Percentiles rank a stretch among this genome's conserved stretches.
Conservation (phyloP, 306 rosid species). For the Vicia faba region DNA sequence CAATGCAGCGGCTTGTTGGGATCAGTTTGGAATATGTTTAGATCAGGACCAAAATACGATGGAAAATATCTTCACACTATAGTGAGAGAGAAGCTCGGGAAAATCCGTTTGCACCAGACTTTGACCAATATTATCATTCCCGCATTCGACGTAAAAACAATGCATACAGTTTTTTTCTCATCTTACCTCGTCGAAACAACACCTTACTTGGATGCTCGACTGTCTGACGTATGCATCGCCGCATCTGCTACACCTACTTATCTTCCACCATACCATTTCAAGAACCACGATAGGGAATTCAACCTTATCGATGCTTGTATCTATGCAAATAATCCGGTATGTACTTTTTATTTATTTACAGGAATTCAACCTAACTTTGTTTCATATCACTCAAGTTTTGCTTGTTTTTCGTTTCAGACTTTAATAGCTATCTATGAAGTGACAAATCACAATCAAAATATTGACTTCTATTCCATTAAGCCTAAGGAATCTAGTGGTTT, state of each 20-base stretch:
- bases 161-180: constrained; percentile 48
- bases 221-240: constrained; percentile 51
- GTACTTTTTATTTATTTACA: background rate
- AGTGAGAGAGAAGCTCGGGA: constrained; percentile 54
- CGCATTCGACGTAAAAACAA: constrained; percentile 48
- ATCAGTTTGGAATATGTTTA: too few relatives aligned
- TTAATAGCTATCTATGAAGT: constrained; percentile 44
- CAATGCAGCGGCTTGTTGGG: constrained; percentile 9
- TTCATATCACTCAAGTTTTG: constrained; percentile 16
- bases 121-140: constrained; percentile 70
- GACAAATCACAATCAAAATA: constrained; percentile 30
- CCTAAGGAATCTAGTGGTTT: constrained; percentile 40
- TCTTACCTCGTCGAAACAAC: background rate
- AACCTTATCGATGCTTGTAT: constrained; percentile 66
- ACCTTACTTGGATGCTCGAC: too few relatives aligned
- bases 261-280: constrained; percentile 51
- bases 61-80: constrained; percentile 62
- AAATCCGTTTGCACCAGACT: constrained; percentile 53
- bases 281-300: constrained; percentile 46
- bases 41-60: constrained; percentile 65
- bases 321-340: constrained; percentile 67
- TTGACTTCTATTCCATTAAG: constrained; percentile 40
- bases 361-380: background rate
- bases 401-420: constrained; percentile 24
- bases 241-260: constrained; percentile 67